phyloP scores from a whole-genome alignment of 768 basidiomycete species.

The Lentinula raphanica region DNA sequence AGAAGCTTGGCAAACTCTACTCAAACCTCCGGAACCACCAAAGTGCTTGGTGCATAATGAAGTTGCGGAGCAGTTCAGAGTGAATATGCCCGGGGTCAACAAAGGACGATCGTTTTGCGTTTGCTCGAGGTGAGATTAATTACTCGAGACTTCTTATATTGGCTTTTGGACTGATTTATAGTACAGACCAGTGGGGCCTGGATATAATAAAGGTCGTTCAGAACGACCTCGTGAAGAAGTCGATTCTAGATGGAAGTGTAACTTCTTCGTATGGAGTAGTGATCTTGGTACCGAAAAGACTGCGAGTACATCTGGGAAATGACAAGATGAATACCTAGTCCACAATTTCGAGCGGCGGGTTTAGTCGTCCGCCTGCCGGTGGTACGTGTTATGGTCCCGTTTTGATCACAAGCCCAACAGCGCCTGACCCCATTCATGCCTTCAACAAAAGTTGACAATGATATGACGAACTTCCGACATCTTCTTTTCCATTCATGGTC shows the following conservation, averaged over 20 bases:
- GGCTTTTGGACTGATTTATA: too few relatives aligned
- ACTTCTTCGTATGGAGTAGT: constrained; percentile 85
- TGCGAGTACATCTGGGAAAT: constrained; percentile 7
- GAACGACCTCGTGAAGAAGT: constrained; percentile 76
- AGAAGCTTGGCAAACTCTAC: constrained; percentile 62
- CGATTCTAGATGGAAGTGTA: constrained; percentile 67
- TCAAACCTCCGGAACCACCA: constrained; percentile 66
- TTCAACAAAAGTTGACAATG: neutral
- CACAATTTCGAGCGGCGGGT: neutral
- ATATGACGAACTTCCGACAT: constrained; percentile 2
- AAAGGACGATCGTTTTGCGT: constrained; percentile 83
- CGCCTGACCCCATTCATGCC: neutral
- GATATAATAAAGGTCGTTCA: constrained; percentile 74
- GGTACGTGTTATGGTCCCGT: neutral
- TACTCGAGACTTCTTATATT: too few relatives aligned
- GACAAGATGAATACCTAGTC: neutral
- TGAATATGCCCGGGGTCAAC: constrained; percentile 82
- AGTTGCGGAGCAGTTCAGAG: constrained; percentile 69
- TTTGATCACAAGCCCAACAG: neutral
- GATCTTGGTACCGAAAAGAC: constrained; percentile 50
- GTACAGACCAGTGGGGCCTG: constrained; percentile 79
- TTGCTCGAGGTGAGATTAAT: constrained; percentile 65
- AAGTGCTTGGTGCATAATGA: constrained; percentile 71
- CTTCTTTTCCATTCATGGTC: neutral
- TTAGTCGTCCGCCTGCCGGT: neutral